phyloP scores from a whole-genome alignment of 208 protist genomes.

The Wallacemonas sp. region DNA sequence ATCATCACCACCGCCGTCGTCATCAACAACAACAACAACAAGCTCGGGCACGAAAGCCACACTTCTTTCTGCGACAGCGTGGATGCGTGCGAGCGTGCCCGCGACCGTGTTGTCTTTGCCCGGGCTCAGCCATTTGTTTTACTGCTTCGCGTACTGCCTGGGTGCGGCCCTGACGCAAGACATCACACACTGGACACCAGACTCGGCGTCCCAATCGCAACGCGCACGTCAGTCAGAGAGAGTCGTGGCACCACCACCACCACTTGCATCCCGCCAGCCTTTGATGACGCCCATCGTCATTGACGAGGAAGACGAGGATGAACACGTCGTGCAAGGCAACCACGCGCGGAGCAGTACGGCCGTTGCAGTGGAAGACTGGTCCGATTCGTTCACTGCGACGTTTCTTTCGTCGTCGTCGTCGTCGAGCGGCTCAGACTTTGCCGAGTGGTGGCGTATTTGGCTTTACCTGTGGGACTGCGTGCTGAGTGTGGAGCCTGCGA shows the following conservation, averaged over 20 bases:
- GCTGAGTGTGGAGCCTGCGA: constrained; percentile 17
- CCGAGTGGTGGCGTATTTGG: constrained; percentile 42
- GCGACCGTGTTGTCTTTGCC: constrained; percentile 47
- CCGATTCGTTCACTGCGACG: neutral
- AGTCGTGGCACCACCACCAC: no score
- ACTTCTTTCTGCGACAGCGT: neutral
- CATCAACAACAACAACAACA: neutral
- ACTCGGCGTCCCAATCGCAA: no score
- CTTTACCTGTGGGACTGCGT: constrained; percentile 72
- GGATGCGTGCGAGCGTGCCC: constrained; percentile 3
- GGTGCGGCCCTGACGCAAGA: constrained; percentile 58
- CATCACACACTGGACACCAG: constrained; percentile 1
- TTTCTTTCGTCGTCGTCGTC: constrained; percentile 22
- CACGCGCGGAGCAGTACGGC: constrained; percentile 15
- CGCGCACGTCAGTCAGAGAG: no score
- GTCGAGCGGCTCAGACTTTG: constrained; percentile 20
- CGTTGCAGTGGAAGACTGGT: neutral
- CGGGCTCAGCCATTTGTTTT: constrained; percentile 58
- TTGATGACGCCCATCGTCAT: neutral
- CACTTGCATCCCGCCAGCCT: constrained; percentile 1
- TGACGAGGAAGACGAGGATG: constrained; percentile 3
- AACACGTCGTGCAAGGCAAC: neutral
- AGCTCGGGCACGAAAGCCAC: no score
- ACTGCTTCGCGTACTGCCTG: constrained; percentile 59
- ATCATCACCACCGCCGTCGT: neutral